Percentiles rank a stretch among this genome's conserved stretches.
Conservation (phyloP, 2,329 filamentous ascomycete species). For the Cladosporium sp. region DNA sequence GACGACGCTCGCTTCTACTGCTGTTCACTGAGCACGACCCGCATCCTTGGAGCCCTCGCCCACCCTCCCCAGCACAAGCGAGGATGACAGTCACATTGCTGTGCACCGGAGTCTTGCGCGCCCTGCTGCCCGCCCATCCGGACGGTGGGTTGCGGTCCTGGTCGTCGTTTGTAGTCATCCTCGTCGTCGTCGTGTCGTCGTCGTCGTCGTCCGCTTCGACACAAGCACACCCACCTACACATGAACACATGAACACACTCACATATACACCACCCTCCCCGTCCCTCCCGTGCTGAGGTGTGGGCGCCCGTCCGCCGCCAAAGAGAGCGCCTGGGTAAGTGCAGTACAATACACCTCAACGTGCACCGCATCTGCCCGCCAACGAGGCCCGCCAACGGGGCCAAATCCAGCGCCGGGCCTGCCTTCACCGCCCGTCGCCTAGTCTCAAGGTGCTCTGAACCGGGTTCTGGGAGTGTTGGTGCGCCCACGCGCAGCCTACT, state of each 20-base stretch:
- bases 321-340: too few relatives aligned
- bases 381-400: neutral
- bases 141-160: too few relatives aligned
- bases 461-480: constrained; percentile 12
- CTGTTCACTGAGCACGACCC: neutral
- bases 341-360: constrained; percentile 9
- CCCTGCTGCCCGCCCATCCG: too few relatives aligned
- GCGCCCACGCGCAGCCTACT: neutral
- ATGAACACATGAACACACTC: too few relatives aligned
- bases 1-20: constrained; percentile 3
- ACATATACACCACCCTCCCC: too few relatives aligned
- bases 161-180: too few relatives aligned
- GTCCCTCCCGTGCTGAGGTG: neutral
- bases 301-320: neutral
- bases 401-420: constrained; percentile 1
- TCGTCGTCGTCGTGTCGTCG: too few relatives aligned
- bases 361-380: constrained; percentile 3
- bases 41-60: neutral
- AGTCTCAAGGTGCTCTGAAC: constrained; percentile 7
- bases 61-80: neutral
- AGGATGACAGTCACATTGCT: neutral
- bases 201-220: too few relatives aligned
- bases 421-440: constrained; percentile 7
- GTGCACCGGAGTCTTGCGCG: too few relatives aligned
- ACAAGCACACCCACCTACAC: too few relatives aligned